These are phyloP conservation scores for Aspergillus egyptiacus DNA, from an alignment of 495 filamentous ascomycete species.

Conservation along the genomic window DNA sequence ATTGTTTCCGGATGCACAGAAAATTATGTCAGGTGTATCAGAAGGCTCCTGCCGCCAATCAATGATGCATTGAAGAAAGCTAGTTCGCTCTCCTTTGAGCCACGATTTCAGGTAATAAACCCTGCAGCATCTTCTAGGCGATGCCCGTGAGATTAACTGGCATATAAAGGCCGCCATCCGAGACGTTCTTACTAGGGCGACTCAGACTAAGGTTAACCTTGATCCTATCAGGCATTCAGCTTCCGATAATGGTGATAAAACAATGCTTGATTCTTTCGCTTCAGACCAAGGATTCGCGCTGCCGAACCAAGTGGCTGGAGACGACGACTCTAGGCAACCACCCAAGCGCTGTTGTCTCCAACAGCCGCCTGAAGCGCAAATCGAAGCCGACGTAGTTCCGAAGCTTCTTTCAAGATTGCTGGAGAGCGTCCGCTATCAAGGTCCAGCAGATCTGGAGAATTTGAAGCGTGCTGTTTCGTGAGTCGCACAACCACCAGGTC, in stretches of 20 bases:
- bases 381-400: conserved; percentile 11
- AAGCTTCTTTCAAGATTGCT: conserved; percentile 19
- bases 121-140: neutral
- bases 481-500: conserved; percentile 15
- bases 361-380: neutral
- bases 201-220: neutral
- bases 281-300: conserved; percentile 9
- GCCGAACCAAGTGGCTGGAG: conserved; percentile 5
- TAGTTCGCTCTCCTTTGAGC: conserved; percentile 16
- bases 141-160: conserved; percentile 17
- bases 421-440: conserved; percentile 17
- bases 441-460: conserved; percentile 18
- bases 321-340: conserved; percentile 14
- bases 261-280: neutral
- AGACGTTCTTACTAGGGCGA: conserved; percentile 9
- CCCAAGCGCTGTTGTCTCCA: conserved; percentile 27
- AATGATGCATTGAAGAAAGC: conserved; percentile 18
- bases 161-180: conserved; percentile 20
- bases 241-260: neutral
- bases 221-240: neutral
- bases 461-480: conserved; percentile 27
- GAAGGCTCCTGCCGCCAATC: conserved; percentile 26
- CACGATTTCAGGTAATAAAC: conserved; percentile 26
- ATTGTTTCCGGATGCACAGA: conserved; percentile 11
- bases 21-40: conserved; percentile 11